A percentile compares a stretch with the other conserved stretches of the same genome.
These are phyloP conservation scores for Aspergillus sclerotiicarbonarius DNA, from an alignment of 495 filamentous ascomycete genomes.

Conservation along the genomic window DNA sequence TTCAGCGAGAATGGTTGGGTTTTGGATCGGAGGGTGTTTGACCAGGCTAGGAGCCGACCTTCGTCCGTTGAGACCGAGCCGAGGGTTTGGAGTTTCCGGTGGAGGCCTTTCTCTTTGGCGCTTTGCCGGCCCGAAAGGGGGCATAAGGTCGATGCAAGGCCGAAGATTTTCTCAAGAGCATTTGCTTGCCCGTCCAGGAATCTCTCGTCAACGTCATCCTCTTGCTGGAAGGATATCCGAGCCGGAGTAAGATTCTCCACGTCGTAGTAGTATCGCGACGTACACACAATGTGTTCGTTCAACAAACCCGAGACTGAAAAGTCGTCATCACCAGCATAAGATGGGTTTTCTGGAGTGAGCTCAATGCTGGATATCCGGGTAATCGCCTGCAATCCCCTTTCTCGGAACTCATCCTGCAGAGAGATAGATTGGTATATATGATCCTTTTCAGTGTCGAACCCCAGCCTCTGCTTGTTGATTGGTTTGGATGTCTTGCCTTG, in stretches of 20 bases:
- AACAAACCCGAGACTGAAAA: conserved; percentile 13
- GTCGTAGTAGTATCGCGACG: conserved; percentile 14
- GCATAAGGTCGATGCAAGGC: no score
- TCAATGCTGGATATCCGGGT: conserved; percentile 15
- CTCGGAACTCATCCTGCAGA: conserved; percentile 15
- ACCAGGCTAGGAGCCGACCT: conserved; percentile 12
- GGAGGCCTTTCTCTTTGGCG: neutral
- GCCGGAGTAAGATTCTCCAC: conserved; percentile 9
- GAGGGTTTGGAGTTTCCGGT: neutral
- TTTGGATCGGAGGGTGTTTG: conserved; percentile 14
- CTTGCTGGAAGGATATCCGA: neutral
- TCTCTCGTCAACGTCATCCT: neutral
- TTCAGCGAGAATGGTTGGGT: conserved; percentile 13
- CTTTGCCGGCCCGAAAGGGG: no score
- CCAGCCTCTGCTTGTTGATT: no score
- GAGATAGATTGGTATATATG: conserved; percentile 9
- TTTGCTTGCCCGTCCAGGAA: no score
- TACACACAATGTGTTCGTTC: conserved; percentile 16
- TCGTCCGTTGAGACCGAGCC: conserved; percentile 9
- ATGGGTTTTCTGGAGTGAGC: conserved; percentile 12
- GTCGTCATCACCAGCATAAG: conserved; percentile 11
- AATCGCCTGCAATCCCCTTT: conserved; percentile 15
- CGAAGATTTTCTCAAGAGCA: no score
- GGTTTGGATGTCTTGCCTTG: conserved; percentile 11
- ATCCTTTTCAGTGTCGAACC: neutral